Base-by-base conservation (phyloP, 345 rosid species). In the Gossypium sturtianum region DNA sequence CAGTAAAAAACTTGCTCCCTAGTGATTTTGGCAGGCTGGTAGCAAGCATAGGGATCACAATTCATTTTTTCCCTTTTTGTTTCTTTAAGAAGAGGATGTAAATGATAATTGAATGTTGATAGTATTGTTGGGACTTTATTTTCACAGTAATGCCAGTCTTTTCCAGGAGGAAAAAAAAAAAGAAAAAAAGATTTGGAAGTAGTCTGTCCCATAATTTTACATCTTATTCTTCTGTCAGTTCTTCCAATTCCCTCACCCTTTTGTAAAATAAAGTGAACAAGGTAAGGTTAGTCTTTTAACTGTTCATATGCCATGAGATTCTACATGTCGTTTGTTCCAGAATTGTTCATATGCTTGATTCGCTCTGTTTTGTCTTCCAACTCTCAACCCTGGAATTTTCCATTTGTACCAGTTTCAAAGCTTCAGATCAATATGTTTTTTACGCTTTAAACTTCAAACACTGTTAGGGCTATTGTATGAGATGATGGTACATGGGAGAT, bases 1-100 rank as follows among this genome's bases (percentile, higher is more conserved):
- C 88, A 88, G 80, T 87, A 2, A 57, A 83, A 87, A 15, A 13
- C 1, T 47, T 51, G 56, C 71, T 15, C 34, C 43, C 25, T 11
- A 22, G 12, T 20, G 52, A 9, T 72, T 72, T 45, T 34, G 52
- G 66, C 75, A 48, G 59, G 68, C 23, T 7, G 11, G 13, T 57
- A 22, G 17, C 22, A 61, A 27, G 45, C 69, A 45, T 73, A 61
- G 76, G 25, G 23, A 22, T 61, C 48, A 25, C 45, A 43, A 48
- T 45, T 61, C 56, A 27, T 60, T 59, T 25, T 60, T 45, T 3
- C 15, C 43, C 41, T 5, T 34, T 27, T 58, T 58, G 15, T 11
- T 4, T 58, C 15, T 22, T 58, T 45, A 22, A 38, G 22, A 13
- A 48, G 10, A 7, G 58, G 43, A 23, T 61, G 76, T 73, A 73